phyloP scores from a whole-genome alignment of 2,329 filamentous ascomycete species.

The Xenosphaeropsis pyriputrescens region DNA sequence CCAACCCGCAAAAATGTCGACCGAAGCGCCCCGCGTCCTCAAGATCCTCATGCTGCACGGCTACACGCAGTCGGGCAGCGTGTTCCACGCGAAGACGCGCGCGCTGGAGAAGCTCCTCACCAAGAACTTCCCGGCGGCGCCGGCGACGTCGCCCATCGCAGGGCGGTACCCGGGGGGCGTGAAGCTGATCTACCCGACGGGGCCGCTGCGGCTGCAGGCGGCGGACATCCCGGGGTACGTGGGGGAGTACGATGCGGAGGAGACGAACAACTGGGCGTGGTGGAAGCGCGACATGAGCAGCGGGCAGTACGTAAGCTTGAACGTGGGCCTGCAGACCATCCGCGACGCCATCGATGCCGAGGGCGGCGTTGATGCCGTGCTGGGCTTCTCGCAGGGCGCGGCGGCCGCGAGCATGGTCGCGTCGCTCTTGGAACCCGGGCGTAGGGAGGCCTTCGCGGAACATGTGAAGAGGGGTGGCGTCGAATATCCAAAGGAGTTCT shows the following conservation, averaged over 20 bases:
- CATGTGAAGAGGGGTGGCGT: constrained; percentile 18
- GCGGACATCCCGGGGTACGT: constrained; percentile 56
- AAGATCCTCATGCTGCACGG: constrained; percentile 25
- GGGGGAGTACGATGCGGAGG: constrained; percentile 22
- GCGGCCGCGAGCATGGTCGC: constrained; percentile 60
- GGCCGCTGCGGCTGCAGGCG: constrained; percentile 44
- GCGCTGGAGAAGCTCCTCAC: constrained; percentile 67
- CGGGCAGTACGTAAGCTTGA: constrained; percentile 51
- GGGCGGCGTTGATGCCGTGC: constrained; percentile 60
- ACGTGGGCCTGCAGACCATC: constrained; percentile 50
- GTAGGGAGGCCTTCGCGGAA: constrained; percentile 29
- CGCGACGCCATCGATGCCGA: constrained; percentile 45
- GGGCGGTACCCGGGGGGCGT: constrained; percentile 26
- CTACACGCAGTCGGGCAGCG: constrained; percentile 76
- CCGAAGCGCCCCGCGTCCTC: no score
- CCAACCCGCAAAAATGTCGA: no score
- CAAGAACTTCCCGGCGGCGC: constrained; percentile 53
- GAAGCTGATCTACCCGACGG: constrained; percentile 54
- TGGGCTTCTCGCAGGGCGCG: constrained; percentile 75
- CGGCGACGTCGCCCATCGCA: constrained; percentile 35
- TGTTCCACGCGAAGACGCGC: constrained; percentile 81
- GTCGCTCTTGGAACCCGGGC: constrained; percentile 47
- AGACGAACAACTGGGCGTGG: constrained; percentile 68
- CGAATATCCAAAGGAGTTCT: constrained; percentile 33
- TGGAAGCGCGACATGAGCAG: constrained; percentile 56